Conservation (phyloP, 2,329 filamentous ascomycete genomes). For the Acrocalymma vagum region DNA sequence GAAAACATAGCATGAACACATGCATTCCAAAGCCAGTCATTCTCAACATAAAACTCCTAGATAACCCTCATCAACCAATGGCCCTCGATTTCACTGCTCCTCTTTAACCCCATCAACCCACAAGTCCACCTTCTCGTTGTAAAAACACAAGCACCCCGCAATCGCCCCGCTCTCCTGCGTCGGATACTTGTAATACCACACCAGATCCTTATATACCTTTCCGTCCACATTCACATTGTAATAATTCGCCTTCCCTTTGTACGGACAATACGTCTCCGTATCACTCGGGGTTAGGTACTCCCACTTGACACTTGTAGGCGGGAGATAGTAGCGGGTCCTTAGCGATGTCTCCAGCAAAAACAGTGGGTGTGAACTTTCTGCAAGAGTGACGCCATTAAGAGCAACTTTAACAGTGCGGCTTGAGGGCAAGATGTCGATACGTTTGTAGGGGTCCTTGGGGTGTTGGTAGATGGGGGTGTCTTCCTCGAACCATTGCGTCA, state of each 20-base stretch:
- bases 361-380: constrained; percentile 51
- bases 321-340: constrained; percentile 67
- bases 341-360: constrained; percentile 70
- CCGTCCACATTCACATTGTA: constrained; percentile 63
- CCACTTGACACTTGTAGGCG: constrained; percentile 60
- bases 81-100: no score
- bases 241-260: constrained; percentile 72
- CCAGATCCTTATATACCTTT: constrained; percentile 57
- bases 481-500: constrained; percentile 65
- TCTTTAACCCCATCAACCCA: constrained; percentile 62
- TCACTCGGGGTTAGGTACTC: constrained; percentile 58
- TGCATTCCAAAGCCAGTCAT: no score
- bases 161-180: constrained; percentile 64
- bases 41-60: no score
- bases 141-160: constrained; percentile 68
- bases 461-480: constrained; percentile 67
- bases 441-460: constrained; percentile 73
- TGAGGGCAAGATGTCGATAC: constrained; percentile 68
- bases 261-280: constrained; percentile 68
- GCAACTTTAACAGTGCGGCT: constrained; percentile 62
- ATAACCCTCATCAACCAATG: no score
- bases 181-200: constrained; percentile 71
- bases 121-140: constrained; percentile 75
- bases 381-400: constrained; percentile 57
- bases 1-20: no score